phyloP scores from a whole-genome alignment of 306 rosid genomes.

The Ormosia emarginata region DNA sequence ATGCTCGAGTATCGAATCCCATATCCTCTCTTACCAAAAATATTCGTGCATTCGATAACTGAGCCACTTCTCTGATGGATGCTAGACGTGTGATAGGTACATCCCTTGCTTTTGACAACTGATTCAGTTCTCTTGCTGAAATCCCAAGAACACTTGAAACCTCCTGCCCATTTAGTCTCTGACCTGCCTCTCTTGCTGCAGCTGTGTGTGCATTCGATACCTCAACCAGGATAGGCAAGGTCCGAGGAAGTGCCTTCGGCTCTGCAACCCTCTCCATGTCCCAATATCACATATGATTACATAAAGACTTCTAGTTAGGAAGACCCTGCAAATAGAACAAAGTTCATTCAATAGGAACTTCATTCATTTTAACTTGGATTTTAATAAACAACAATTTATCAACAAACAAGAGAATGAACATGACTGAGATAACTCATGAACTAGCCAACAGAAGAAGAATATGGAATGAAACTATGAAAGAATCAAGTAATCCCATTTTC shows the following conservation, averaged over 20 bases:
- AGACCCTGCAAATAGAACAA: slow-evolving; percentile 48
- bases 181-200: slow-evolving; percentile 36
- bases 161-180: slow-evolving; percentile 32
- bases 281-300: slow-evolving; percentile 38
- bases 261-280: slow-evolving; percentile 84
- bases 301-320: slow-evolving; percentile 24
- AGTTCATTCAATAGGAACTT: slow-evolving; percentile 18
- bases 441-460: neutral
- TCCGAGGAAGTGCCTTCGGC: slow-evolving; percentile 50
- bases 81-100: slow-evolving; percentile 34
- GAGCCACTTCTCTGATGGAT: slow-evolving; percentile 55
- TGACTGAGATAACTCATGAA: neutral
- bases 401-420: slow-evolving; percentile 11
- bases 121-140: slow-evolving; percentile 46
- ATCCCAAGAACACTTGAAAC: slow-evolving; percentile 27
- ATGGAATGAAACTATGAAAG: neutral
- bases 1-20: slow-evolving; percentile 39
- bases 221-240: slow-evolving; percentile 50
- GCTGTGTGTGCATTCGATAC: slow-evolving; percentile 29
- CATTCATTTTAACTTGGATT: slow-evolving; percentile 6
- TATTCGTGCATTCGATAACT: slow-evolving; percentile 54
- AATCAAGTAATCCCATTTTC: slow-evolving; percentile 8
- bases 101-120: slow-evolving; percentile 42
- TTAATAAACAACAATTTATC: neutral
- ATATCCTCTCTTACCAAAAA: slow-evolving; percentile 51